These are phyloP conservation scores for Tricholoma hemisulphureum DNA, from an alignment of 768 basidiomycete species.

Conservation along the genomic window DNA sequence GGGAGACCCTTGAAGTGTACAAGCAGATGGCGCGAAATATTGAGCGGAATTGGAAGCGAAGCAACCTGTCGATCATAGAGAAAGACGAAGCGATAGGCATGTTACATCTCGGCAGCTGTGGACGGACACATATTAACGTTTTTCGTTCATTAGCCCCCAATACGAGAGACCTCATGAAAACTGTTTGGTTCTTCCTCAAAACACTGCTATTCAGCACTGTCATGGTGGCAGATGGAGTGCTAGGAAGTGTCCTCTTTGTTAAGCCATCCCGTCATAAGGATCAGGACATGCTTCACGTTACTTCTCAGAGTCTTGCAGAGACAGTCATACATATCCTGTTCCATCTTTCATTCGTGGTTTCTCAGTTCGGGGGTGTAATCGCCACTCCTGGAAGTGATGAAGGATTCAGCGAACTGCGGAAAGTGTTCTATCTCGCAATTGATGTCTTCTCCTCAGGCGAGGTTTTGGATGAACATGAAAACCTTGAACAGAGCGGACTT, in stretches of 20 bases:
- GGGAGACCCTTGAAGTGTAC: conserved; percentile 32
- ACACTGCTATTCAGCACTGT: conserved; percentile 72
- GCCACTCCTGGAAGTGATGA: conserved; percentile 39
- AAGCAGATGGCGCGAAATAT: conserved; percentile 40
- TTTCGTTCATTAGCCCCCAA: conserved; percentile 35
- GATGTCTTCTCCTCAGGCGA: conserved; percentile 57
- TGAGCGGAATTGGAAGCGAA: conserved; percentile 49
- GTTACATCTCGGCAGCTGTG: neutral
- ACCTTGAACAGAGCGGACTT: conserved; percentile 27
- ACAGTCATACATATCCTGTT: conserved; percentile 56
- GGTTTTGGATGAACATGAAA: conserved; percentile 22
- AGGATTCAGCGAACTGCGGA: conserved; percentile 71
- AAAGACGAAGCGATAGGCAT: conserved; percentile 33
- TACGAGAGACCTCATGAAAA: conserved; percentile 43
- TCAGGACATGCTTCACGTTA: conserved; percentile 5
- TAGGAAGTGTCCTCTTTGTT: conserved; percentile 54
- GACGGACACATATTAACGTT: neutral
- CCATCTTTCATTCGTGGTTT: conserved; percentile 72
- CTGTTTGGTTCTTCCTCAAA: conserved; percentile 69
- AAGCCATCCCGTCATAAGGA: conserved; percentile 34
- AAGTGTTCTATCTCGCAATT: conserved; percentile 72
- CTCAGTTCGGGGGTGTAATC: conserved; percentile 75
- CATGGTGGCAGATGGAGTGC: conserved; percentile 64
- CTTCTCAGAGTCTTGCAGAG: conserved; percentile 44
- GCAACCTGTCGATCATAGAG: conserved; percentile 34